Evolutionary conservation across 768 basidiomycete species (phyloP), one percentile per base, ranked within the genome.

Genomic region (Leccinum boreale): DNA sequence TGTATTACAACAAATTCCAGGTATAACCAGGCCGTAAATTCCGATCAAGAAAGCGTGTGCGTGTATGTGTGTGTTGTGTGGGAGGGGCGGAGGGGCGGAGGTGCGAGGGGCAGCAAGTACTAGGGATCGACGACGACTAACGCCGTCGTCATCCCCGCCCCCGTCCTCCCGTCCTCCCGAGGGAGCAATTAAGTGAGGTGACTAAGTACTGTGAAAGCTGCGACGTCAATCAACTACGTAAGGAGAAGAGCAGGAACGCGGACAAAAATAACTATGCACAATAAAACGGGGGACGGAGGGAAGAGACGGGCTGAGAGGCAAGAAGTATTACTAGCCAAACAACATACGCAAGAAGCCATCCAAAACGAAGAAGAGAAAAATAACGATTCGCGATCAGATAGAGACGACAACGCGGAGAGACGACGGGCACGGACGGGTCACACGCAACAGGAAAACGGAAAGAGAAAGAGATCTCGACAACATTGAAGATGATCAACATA

Each of bases 1-100:
- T 73, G 68, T 71, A 71, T 70, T 71, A 71, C 72, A 71, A 72
- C 70, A 73, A 44, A 2, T 68, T 59, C 66, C 72, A 71, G 70
- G 70, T 73, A 71, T 71, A 68, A 44, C 42, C 71, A 70, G 68
- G 60, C 66, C 58, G 57, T 62, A 68, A 42, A 44, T 44, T 73
- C 63, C 64, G 62, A 71, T 61, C 70, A 70, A 66, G 61, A 66
- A 60, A 52, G 44, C 21, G 56, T 51, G 46, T 24, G 58, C n/a
- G n/a, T 33, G 35, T 44, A 3, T 44, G 5, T 44, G 42, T 44
- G 19, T 21, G 39, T 5, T 21, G 42, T 44, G 42, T 44, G 42
- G 19, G 42, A 44, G 42, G 19, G 5, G 19, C 42, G 19, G 42
- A 42, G 42, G n/a, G 9, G n/a, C 42, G 42, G 42, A 44, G 19